Evolutionary conservation across 371 early-diverging fungal genomes (phyloP).

Genomic region (Nematocida ironsii): DNA sequence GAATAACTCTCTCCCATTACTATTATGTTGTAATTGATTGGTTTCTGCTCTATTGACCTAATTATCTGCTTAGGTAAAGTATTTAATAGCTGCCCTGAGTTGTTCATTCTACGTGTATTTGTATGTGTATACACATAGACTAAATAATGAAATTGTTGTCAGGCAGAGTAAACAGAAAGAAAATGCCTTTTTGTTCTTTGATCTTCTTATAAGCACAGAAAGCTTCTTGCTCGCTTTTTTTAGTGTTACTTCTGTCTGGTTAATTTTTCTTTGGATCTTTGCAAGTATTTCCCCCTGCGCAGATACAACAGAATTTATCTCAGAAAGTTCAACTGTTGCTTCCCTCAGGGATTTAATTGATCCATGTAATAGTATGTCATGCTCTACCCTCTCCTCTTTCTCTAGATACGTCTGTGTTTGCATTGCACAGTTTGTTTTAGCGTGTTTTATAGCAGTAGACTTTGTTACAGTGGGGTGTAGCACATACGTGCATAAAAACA

Average conservation of each 20-base stretch:
- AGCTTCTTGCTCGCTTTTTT: slow-evolving; percentile 46
- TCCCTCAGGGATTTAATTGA: slow-evolving; percentile 32
- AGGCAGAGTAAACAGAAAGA: slow-evolving; percentile 53
- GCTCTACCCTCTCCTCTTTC: slow-evolving; percentile 38
- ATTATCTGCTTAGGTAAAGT: slow-evolving; percentile 43
- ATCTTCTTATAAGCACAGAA: slow-evolving; percentile 6
- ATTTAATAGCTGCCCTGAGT: slow-evolving; percentile 8
- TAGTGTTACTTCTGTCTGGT: slow-evolving; percentile 38
- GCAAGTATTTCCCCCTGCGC: slow-evolving; percentile 47
- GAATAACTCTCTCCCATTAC: slow-evolving; percentile 78
- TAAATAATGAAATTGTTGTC: slow-evolving; percentile 13
- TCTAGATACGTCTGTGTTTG: slow-evolving; percentile 32
- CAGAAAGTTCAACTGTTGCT: slow-evolving; percentile 25
- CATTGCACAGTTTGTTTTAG: slow-evolving; percentile 31
- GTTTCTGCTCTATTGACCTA: slow-evolving; percentile 72
- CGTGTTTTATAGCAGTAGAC: not conserved
- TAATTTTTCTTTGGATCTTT: slow-evolving; percentile 44
- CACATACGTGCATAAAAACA: no score
- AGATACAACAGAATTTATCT: slow-evolving; percentile 15
- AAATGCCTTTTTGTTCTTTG: slow-evolving; percentile 34
- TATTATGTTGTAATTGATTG: slow-evolving; percentile 87
- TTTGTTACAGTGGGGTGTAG: no score
- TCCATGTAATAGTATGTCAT: slow-evolving; percentile 47
- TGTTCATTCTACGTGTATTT: slow-evolving; percentile 30
- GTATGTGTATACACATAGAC: slow-evolving; percentile 9